A percentile compares a stretch with the other conserved stretches of the same genome.
These are phyloP conservation scores for Extremus antarcticus DNA, from an alignment of 495 filamentous ascomycete species.

Conservation along the genomic window DNA sequence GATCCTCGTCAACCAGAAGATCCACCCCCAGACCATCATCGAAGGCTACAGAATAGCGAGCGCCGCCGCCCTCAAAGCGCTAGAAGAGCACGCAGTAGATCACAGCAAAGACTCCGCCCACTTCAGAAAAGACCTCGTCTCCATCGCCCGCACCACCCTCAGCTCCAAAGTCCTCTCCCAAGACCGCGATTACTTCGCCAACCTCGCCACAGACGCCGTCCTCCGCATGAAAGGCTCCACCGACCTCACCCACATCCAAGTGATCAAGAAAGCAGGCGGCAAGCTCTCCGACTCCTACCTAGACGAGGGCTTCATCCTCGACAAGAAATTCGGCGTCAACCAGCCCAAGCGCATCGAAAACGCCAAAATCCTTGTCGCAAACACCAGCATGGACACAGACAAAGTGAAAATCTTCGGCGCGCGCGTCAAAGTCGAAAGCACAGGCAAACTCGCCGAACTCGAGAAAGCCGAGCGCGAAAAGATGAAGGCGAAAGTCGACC, in stretches of 20 bases:
- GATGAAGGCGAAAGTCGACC: conserved; percentile 98
- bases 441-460: conserved; percentile 88
- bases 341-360: conserved; percentile 96
- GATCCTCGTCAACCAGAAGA: conserved; percentile 91
- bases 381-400: conserved; percentile 98
- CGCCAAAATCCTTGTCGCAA: conserved; percentile 93
- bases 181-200: conserved; percentile 84
- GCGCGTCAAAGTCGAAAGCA: conserved; percentile 86
- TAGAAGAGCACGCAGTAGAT: conserved; percentile 77
- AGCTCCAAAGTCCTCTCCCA: conserved; percentile 96
- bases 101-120: conserved; percentile 69
- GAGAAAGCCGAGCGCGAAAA: conserved; percentile 97
- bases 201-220: conserved; percentile 85
- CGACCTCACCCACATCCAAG: conserved; percentile 94
- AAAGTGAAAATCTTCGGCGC: conserved; percentile 99
- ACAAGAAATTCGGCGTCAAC: conserved; percentile 98
- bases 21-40: conserved; percentile 98
- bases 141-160: conserved; percentile 91
- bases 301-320: conserved; percentile 94
- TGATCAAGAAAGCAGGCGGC: conserved; percentile 98
- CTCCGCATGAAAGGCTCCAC: conserved; percentile 81
- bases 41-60: conserved; percentile 97
- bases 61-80: conserved; percentile 68
- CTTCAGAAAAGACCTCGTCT: conserved; percentile 80
- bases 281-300: conserved; percentile 95